Evolutionary conservation across 305 asterid species (phyloP).

Genomic region (Rubia balearica): DNA sequence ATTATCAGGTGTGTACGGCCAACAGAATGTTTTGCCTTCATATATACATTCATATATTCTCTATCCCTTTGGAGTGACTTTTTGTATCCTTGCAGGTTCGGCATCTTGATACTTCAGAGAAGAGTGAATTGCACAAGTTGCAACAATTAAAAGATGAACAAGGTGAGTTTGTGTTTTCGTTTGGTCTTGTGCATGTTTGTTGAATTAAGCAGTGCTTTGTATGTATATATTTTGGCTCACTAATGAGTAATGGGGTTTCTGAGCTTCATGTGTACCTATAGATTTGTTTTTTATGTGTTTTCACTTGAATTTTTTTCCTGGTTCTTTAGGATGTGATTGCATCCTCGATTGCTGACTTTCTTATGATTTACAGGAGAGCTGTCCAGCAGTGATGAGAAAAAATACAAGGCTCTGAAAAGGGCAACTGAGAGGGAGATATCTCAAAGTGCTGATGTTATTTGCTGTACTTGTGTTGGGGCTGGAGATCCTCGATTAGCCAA

Average conservation of each 20-base stretch:
- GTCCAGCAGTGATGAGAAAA: constrained; percentile 97
- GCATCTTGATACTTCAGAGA: constrained; percentile 94
- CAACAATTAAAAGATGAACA: constrained; percentile 96
- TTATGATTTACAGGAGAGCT: constrained; percentile 63
- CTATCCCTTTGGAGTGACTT: not conserved
- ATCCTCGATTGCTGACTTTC: constrained; percentile 2
- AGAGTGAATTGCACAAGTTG: constrained; percentile 95
- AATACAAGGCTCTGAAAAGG: constrained; percentile 85
- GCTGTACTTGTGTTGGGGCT: constrained; percentile 99
- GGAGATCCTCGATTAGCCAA: constrained; percentile 98
- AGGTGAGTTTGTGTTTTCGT: constrained; percentile 31
- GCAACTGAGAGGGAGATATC: constrained; percentile 99
- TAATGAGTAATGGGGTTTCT: not conserved
- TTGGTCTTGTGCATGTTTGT: not conserved
- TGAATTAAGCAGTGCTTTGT: not conserved
- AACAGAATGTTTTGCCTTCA: not conserved
- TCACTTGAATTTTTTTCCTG: not conserved
- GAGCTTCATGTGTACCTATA: not conserved
- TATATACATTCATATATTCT: not conserved
- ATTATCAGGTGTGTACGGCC: constrained; percentile 68
- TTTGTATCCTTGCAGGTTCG: constrained; percentile 52
- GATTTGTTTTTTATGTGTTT: not conserved
- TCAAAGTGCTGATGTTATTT: constrained; percentile 99
- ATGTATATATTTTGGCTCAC: not conserved
- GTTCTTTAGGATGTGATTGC: not conserved